Evolutionary conservation across 192 early-diverging fungal species (phyloP), one percentile per base, ranked within the genome.

Genomic region (Mortierella alpina): DNA sequence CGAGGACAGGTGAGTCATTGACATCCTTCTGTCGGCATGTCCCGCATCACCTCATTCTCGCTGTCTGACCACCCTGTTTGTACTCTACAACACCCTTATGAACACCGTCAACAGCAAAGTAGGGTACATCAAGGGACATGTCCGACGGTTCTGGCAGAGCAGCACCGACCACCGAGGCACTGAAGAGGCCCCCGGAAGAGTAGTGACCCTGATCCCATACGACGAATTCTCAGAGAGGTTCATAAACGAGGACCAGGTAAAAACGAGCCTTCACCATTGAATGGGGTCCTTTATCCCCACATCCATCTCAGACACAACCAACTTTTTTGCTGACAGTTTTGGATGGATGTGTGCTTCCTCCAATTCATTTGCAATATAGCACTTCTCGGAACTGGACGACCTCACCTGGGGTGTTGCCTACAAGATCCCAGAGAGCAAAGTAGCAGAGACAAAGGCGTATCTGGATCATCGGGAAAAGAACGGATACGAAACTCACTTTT

Each of bases 401-500:
- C 86, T 90, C 40, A 91, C 91, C 49, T 93, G 94, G 94, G 96
- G 94, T 49, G 85, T 96, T 23, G 95, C 93, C 1, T 96, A 93
- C 80, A 93, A 91, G 70, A 91, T 98, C 6, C 82, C 88, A 22
- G 80, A 84, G 40, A 84, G 82, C 40, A 87, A 92, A 57, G 91
- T 91, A 20, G 86, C 85, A 64, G 74, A 82, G 17, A 95, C 96
- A 7, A 85, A 86, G 44, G 85, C 84, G 20, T 93, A 96, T 53
- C 75, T 98, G 56, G 95, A 96, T 64, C 90, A 93, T 75, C 86
- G 96, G 40, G 96, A 98, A 86, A 96, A 90, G 87, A 93, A 95
- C 71, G 96, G 96, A 5, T 98, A 98, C 67, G 83, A 89, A 6
- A 84, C 87, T 17, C 89, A 91, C 42, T 79, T 85, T 48, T 82